phyloP scores from a whole-genome alignment of 2,329 filamentous ascomycete genomes.

The Clonostachys byssicola region DNA sequence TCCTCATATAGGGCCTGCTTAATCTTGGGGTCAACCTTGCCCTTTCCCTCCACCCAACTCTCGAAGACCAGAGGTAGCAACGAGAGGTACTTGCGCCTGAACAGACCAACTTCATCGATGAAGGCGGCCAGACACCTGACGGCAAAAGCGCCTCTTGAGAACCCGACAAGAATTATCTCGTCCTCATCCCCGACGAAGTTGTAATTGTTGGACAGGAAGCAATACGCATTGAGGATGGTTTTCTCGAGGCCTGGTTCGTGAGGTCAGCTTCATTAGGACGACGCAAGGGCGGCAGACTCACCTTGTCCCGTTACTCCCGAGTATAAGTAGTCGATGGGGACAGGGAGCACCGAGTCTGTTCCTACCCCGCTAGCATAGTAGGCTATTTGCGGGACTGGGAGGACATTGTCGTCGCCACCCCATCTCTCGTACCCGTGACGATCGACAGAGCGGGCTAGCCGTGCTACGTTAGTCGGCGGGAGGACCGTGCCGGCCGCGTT shows the following conservation, averaged over 20 bases:
- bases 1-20: neutral
- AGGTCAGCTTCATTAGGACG: neutral
- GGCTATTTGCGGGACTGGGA: neutral
- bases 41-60: neutral
- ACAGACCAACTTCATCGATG: neutral
- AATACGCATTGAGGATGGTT: neutral
- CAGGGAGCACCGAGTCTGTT: neutral
- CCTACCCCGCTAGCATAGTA: neutral
- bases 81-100: neutral
- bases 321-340: neutral
- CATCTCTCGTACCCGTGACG: neutral
- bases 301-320: neutral
- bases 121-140: neutral
- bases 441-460: neutral
- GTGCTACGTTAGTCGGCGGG: neutral
- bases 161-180: constrained; percentile 51
- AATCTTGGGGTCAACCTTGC: neutral
- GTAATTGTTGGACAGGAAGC: neutral
- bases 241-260: neutral
- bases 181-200: constrained; percentile 19
- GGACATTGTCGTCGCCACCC: neutral
- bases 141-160: constrained; percentile 55
- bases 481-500: constrained; percentile 15
- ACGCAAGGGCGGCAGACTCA: neutral
- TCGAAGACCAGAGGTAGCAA: neutral